phyloP scores from a whole-genome alignment of 768 basidiomycete genomes.

The Wakefieldia striispora region DNA sequence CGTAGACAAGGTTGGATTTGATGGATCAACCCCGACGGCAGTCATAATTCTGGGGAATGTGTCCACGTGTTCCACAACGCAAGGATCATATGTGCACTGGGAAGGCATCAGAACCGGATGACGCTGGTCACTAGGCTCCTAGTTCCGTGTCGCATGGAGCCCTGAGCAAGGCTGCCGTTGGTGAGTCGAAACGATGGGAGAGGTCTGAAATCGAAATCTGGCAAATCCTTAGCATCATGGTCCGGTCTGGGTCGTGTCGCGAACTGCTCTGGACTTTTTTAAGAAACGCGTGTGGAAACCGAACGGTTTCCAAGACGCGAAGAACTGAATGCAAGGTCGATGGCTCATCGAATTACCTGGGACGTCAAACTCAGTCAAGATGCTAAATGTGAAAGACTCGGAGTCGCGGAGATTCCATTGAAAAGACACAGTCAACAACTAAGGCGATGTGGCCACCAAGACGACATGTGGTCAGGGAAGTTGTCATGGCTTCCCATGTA shows the following conservation, averaged over 20 bases:
- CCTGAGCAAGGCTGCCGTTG: slow-evolving; percentile 43
- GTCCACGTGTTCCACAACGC: slow-evolving; percentile 6
- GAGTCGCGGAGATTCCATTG: background rate
- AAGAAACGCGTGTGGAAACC: background rate
- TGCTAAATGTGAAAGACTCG: too few species aligned
- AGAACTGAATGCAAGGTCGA: background rate
- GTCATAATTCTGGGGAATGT: background rate
- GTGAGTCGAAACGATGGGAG: slow-evolving; percentile 34
- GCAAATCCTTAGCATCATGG: slow-evolving; percentile 9
- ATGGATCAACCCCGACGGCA: slow-evolving; percentile 6
- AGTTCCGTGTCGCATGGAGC: slow-evolving; percentile 8
- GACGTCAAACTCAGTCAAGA: background rate
- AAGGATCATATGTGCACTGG: slow-evolving; percentile 21
- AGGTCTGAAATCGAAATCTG: slow-evolving; percentile 14
- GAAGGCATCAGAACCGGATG: slow-evolving; percentile 29
- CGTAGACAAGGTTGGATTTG: slow-evolving; percentile 19
- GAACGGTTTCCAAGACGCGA: background rate
- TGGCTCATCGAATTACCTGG: background rate
- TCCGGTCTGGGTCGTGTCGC: slow-evolving; percentile 1
- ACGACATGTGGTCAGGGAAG: background rate
- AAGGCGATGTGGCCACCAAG: background rate
- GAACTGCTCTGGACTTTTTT: slow-evolving; percentile 2
- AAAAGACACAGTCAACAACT: too few species aligned
- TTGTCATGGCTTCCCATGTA: slow-evolving; percentile 1
- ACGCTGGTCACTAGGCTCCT: too few species aligned